These are phyloP conservation scores for Magnusiomyces magnusii DNA, from an alignment of 1,139 yeast species.

Conservation along the genomic window DNA sequence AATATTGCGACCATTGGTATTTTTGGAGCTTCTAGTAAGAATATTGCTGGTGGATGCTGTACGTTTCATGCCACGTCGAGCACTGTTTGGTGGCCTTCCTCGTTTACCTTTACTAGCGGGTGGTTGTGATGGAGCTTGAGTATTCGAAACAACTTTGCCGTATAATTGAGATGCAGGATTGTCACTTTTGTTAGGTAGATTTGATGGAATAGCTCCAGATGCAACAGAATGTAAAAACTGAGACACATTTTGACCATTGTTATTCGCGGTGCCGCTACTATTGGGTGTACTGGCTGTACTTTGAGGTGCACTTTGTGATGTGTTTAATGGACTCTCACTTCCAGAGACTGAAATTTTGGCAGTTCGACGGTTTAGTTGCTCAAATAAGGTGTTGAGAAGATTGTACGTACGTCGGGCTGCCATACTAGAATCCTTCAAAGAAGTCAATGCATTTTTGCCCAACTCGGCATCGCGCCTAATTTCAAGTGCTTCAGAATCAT, in stretches of 20 bases:
- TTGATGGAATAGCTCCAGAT: background rate
- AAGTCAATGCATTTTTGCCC: slow-evolving; percentile 67
- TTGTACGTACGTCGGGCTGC: slow-evolving; percentile 78
- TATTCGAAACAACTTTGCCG: background rate
- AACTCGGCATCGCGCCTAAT: slow-evolving; percentile 71
- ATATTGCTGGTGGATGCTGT: background rate
- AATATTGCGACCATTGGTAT: background rate
- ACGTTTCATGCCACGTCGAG: slow-evolving; percentile 1
- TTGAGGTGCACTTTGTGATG: background rate
- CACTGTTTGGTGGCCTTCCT: slow-evolving; percentile 5
- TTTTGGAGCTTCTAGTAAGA: background rate
- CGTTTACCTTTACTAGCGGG: slow-evolving; percentile 1
- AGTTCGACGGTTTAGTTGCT: slow-evolving; percentile 43
- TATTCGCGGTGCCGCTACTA: background rate
- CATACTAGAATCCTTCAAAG: slow-evolving; percentile 63
- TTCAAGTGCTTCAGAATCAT: slow-evolving; percentile 42
- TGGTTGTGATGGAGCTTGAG: background rate
- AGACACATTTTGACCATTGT: background rate
- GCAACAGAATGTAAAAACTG: slow-evolving; percentile 2
- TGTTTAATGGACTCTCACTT: background rate
- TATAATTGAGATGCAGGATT: background rate
- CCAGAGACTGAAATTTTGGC: slow-evolving; percentile 13
- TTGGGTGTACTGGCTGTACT: background rate
- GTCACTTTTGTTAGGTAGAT: background rate
- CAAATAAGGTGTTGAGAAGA: slow-evolving; percentile 70